Conservation (phyloP, 1,284 basidiomycete species). For the Paramarasmius palmivorus region DNA sequence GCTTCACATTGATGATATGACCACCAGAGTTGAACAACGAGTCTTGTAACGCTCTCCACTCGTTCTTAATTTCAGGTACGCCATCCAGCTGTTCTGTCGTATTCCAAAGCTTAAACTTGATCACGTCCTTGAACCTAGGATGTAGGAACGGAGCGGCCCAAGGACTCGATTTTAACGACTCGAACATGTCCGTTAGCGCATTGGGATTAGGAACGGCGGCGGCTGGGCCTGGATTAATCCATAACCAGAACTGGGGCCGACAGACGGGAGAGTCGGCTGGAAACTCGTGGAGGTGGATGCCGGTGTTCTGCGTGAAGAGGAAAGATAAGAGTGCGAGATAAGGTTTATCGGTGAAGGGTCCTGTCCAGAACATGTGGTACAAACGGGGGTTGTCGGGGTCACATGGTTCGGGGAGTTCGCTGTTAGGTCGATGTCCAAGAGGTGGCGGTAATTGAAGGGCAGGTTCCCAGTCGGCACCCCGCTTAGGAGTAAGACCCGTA, state of each 20-base stretch:
- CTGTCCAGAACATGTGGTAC: constrained; percentile 86
- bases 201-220: constrained; percentile 67
- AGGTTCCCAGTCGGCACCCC: constrained; percentile 39
- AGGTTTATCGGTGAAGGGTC: constrained; percentile 80
- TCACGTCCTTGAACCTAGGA: constrained; percentile 68
- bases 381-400: constrained; percentile 70
- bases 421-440: constrained; percentile 41
- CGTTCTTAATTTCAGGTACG: constrained; percentile 67
- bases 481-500: constrained; percentile 41
- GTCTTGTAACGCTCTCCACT: constrained; percentile 61
- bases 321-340: constrained; percentile 79
- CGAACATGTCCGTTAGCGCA: constrained; percentile 63
- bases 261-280: constrained; percentile 43
- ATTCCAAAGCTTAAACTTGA: constrained; percentile 83
- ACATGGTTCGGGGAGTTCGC: constrained; percentile 57
- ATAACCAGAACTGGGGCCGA: constrained; percentile 79
- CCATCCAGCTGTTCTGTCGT: constrained; percentile 81
- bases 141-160: constrained; percentile 80
- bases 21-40: constrained; percentile 69
- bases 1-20: constrained; percentile 43
- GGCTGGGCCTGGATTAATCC: constrained; percentile 75
- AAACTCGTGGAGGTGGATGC: constrained; percentile 52
- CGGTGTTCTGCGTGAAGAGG: constrained; percentile 78
- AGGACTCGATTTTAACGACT: constrained; percentile 62
- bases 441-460: constrained; percentile 32